phyloP scores from a whole-genome alignment of 2,329 filamentous ascomycete genomes.

The Arthrinium phaeospermum region DNA sequence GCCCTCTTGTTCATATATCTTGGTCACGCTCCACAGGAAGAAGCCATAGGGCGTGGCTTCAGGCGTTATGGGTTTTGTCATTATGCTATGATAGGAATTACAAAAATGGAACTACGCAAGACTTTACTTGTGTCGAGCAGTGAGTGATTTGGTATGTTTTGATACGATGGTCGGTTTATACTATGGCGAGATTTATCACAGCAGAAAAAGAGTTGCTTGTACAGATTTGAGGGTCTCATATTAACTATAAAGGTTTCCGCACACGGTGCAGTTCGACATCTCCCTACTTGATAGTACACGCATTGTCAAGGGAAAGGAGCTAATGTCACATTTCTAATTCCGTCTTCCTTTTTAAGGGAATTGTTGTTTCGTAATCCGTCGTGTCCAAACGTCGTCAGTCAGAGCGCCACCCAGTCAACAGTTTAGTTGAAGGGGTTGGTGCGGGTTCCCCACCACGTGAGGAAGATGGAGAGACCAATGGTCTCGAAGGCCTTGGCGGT shows the following conservation, averaged over 20 bases:
- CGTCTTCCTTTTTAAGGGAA: neutral
- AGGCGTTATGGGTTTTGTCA: constrained; percentile 24
- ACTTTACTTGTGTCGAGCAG: neutral
- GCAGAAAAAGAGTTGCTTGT: neutral
- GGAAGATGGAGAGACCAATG: constrained; percentile 86
- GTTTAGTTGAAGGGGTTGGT: constrained; percentile 87
- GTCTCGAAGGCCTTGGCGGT: constrained; percentile 91
- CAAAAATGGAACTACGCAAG: neutral
- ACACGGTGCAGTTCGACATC: neutral
- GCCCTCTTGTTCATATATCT: constrained; percentile 18
- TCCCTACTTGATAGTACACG: neutral
- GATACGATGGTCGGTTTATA: neutral
- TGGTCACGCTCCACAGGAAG: constrained; percentile 21
- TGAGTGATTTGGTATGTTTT: neutral
- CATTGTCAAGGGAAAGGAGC: neutral
- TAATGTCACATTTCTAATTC: constrained; percentile 12
- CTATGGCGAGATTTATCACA: too few relatives aligned
- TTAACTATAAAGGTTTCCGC: constrained; percentile 2
- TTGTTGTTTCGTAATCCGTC: constrained; percentile 11
- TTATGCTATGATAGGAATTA: constrained; percentile 22
- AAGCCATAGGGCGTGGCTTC: constrained; percentile 24
- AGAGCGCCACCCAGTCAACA: constrained; percentile 19
- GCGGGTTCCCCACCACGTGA: constrained; percentile 97
- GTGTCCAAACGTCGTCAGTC: constrained; percentile 18
- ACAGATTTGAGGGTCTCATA: constrained; percentile 7